Evolutionary conservation across 169 alveolate species (phyloP).

Genomic region (Cryptosporidium viatorum): DNA sequence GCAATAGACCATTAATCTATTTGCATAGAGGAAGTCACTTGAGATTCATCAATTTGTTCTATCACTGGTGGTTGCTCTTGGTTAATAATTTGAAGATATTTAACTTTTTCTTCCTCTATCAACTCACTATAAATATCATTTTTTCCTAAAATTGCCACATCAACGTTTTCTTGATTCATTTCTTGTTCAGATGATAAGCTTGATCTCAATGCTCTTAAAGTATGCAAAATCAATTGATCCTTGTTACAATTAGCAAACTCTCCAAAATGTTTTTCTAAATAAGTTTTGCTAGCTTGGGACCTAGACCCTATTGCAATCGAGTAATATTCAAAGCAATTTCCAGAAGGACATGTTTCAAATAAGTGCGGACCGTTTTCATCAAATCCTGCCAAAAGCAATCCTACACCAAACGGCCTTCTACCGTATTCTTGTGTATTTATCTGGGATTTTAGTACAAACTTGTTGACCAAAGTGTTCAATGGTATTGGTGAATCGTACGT

Average conservation of each 20-base stretch:
- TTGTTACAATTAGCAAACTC: constrained; percentile 84
- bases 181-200: constrained; percentile 92
- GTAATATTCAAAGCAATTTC: constrained; percentile 94
- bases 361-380: constrained; percentile 92
- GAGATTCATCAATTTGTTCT: constrained; percentile 21
- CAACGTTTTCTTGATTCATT: constrained; percentile 87
- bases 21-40: constrained; percentile 27
- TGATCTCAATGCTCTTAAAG: constrained; percentile 90
- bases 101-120: constrained; percentile 13
- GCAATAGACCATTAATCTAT: not conserved
- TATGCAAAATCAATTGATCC: constrained; percentile 87
- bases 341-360: constrained; percentile 96
- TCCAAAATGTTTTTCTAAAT: constrained; percentile 93
- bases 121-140: constrained; percentile 55
- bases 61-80: constrained; percentile 46
- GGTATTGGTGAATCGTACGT: constrained; percentile 93
- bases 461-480: constrained; percentile 90
- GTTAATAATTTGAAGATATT: constrained; percentile 33
- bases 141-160: constrained; percentile 88
- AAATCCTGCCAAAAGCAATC: constrained; percentile 93
- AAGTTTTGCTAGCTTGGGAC: constrained; percentile 97
- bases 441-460: constrained; percentile 92
- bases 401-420: constrained; percentile 99
- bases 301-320: constrained; percentile 97
- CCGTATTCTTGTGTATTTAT: constrained; percentile 93